Conservation (phyloP, 176 grass and related monocot genomes). For the Musa itinerans region DNA sequence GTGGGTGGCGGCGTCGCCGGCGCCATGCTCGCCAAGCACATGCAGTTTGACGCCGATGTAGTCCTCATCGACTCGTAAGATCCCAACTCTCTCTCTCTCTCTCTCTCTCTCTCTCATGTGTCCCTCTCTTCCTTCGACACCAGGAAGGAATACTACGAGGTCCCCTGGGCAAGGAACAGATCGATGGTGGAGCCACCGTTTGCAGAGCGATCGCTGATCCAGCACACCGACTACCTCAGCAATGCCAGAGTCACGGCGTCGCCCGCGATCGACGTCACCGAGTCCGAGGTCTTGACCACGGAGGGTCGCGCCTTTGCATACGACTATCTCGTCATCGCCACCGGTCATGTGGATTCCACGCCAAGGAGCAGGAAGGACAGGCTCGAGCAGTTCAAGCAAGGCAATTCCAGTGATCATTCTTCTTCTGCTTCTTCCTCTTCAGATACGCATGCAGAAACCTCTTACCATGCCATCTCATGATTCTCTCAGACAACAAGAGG, state of each 20-base stretch:
- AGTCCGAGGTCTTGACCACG: slow-evolving; percentile 6
- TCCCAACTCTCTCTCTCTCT: not conserved
- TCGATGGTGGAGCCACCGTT: slow-evolving; percentile 14
- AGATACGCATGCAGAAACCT: not conserved
- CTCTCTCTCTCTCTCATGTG: not conserved
- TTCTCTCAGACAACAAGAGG: not conserved
- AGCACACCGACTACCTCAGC: slow-evolving; percentile 9
- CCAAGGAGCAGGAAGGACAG: not conserved
- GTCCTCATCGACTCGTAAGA: slow-evolving; percentile 10
- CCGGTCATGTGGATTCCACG: not conserved
- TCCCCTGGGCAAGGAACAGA: slow-evolving; percentile 4
- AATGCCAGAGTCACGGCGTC: not conserved
- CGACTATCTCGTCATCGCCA: slow-evolving; percentile 10
- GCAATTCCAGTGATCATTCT: not conserved
- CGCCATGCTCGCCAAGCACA: not conserved
- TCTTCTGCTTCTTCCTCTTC: not conserved
- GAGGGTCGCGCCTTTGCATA: not conserved
- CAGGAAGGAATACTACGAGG: slow-evolving; percentile 15
- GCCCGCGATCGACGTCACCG: not conserved
- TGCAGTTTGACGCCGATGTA: not conserved
- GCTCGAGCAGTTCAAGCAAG: slow-evolving; percentile 11
- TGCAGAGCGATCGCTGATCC: slow-evolving; percentile 12
- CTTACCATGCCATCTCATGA: not conserved
- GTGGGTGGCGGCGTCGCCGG: not conserved
- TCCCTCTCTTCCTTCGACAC: not conserved